A percentile compares a stretch with the other conserved stretches of the same genome.
Conservation (phyloP, 345 rosid species). For the Punica granatum region DNA sequence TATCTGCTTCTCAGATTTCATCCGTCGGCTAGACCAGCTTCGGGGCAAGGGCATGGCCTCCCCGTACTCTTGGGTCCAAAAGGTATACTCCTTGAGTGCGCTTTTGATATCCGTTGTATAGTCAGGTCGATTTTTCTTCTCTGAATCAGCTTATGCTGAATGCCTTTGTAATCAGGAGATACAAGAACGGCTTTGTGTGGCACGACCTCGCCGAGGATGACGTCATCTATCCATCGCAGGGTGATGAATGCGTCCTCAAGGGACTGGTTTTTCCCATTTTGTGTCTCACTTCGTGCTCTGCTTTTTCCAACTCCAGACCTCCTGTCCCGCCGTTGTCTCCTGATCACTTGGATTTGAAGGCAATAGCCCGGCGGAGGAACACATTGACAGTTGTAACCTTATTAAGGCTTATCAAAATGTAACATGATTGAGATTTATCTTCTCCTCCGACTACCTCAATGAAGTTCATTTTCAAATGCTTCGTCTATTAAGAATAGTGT, state of each 20-base stretch:
- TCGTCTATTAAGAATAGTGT: too few relatives aligned
- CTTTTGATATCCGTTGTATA: background rate
- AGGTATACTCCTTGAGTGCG: slow-evolving; percentile 11
- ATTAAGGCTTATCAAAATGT: too few relatives aligned
- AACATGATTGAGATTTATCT: too few relatives aligned
- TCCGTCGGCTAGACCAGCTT: slow-evolving; percentile 26
- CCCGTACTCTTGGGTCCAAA: slow-evolving; percentile 35
- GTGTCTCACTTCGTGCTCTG: background rate
- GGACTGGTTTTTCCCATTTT: slow-evolving; percentile 18
- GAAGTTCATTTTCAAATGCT: too few relatives aligned
- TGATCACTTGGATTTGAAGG: background rate
- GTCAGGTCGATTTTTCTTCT: background rate
- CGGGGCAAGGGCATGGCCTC: slow-evolving; percentile 38
- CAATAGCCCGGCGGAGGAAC: slow-evolving; percentile 2
- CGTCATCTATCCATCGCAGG: slow-evolving; percentile 28
- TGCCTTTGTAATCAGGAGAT: slow-evolving; percentile 17
- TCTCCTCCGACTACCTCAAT: too few relatives aligned
- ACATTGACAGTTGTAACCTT: too few relatives aligned
- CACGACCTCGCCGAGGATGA: slow-evolving; percentile 32
- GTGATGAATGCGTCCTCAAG: slow-evolving; percentile 36
- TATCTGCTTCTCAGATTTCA: slow-evolving; percentile 20
- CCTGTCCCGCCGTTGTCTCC: background rate
- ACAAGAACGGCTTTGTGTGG: slow-evolving; percentile 44
- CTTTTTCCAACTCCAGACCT: background rate
- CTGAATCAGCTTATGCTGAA: background rate